Base-by-base conservation (phyloP, 1,139 yeast genomes). In the Kodamaea fungicola region DNA sequence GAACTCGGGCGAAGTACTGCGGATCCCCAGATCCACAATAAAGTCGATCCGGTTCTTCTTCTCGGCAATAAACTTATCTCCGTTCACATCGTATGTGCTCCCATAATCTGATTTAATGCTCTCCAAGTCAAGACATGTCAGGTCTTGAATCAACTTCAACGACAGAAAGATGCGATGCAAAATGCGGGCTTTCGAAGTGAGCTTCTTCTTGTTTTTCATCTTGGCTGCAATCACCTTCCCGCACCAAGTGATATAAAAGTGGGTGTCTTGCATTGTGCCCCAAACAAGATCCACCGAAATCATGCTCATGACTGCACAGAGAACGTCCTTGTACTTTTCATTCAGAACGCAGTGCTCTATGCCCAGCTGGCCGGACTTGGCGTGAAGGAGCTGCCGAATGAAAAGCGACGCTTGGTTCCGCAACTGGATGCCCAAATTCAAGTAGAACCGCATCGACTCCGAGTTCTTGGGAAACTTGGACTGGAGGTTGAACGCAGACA, bases 181-280 rank as follows among this genome's bases (percentile, higher is more conserved):
- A 27, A 83, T 75, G 41, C 80, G 69, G 2, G 95, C 95, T 58
- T 87, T 87, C 19, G 86, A 72, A 0, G 92, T 81, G 24, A 87
- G 60, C 43, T 75, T 76, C 51, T 81, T 82, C 52, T 88, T 78
- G 38, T 68, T 72, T 33, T 65, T 66, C 81, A 83, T 81, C 50
- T 90, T 78, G 47, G 80, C 76, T 30, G 76, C 73, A 24, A 88
- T 83, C 35, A 86, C 83, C 42, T 75, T 75, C 42, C 87, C 92
- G 63, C 95, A 85, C 53, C 89, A 80, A 37, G 79, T 75, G 39
- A 88, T 67, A 58, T 87, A 86, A 42, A 80, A 74, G 43, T 80
- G 79, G 49, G 95, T 86, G 48, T 86, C 95, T 42, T 83, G 83
- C 94, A 85, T 86, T 1, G 94, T 83, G 1, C 96, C 96, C 86